Base-by-base conservation (phyloP, 2,329 filamentous ascomycete genomes). In the Clarireedia paspali region DNA sequence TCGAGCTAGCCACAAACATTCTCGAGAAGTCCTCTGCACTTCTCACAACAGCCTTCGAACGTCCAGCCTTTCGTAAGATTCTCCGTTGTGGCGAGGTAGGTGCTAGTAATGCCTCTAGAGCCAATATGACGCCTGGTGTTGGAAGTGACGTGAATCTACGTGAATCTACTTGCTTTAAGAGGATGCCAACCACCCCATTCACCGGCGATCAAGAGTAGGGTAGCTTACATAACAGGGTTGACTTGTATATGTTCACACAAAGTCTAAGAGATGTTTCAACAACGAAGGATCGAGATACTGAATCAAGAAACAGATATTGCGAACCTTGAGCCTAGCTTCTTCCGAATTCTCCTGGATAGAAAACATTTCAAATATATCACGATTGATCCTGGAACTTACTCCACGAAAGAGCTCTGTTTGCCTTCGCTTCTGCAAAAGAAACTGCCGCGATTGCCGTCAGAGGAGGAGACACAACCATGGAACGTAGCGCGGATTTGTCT, bases 361-460 rank as follows among this genome's bases (percentile, higher is more conserved):
- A 57, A 60, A 42, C 38, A 55, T 48, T 64, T 75, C 64, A 75
- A 74, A 63, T 75, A 75, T 57, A 62, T 75, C 34, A 71, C 67
- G 12, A 65, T 75, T 27, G 70, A 71, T 7, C 58, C 67, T 10
- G 69, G 70, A 50, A 53, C 70, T 3, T 68, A 70, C 47, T 63
- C 66, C 27, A 55, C 54, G 17, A 66, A 70, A 38, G 68, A 73
- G 53, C 63, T 71, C 53, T 66, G 64, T 17, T 72, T 69, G 50
- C 67, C 59, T 7, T 70, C 70, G 12, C 53, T 60, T 9, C 60
- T 74, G 26, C 58, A 71, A 38, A 48, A 50, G 54, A 60, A 60
- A 52, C 66, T 76, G 9, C 72, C 73, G 3, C 62, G 65, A 4
- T 69, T 75, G 15, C 72, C 71, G 1, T 48, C 63, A 1, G 71